Evolutionary conservation across 2,329 filamentous ascomycete genomes (phyloP), one percentile per base, ranked within the genome.

Genomic region (Pseudonectria foliicola): DNA sequence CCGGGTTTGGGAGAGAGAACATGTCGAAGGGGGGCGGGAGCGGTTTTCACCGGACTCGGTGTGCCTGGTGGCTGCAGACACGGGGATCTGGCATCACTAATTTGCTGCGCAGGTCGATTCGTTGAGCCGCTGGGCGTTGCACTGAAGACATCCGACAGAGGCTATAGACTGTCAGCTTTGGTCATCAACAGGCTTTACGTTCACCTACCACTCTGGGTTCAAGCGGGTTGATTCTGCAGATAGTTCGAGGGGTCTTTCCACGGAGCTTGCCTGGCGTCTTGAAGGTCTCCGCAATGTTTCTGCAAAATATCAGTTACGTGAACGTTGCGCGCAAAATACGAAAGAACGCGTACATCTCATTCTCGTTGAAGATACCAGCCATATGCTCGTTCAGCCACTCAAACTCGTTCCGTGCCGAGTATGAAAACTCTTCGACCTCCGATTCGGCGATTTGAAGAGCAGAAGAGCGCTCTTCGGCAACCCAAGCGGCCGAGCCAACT

Each of bases 361-460:
- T 84, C 50, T 82, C 80, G 52, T 80, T 82, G 59, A 96, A 94
- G 54, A 98, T 86, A 44, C 94, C 87, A 32, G 79, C 78, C 90
- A 98, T 95, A 61, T 98, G 92, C 65, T 96, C 92, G 55, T 98
- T 96, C 51, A 98, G 70, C 92, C 92, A 98, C 58, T 96, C 89
- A 54, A 96, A 69, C 60, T 98, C 92, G 63, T 96, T 94, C 39
- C 85, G 79, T 43, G 86, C 89, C 21, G 88, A 87, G 64, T 85
- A 96, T 28, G 85, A 78, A 55, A 96, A 93, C 64, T 98, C 93
- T 48, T 96, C 90, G 35, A 85, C 75, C 60, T 96, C 92, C 37
- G 87, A 76, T 30, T 82, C 73, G 12, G 84, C 75, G 44, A 95
- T 80, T 46, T 85, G 75, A 35, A 79, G 67, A 11, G 86, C 81